phyloP scores from a whole-genome alignment of 371 early-diverging fungal species.

The Funneliformis caledonium region DNA sequence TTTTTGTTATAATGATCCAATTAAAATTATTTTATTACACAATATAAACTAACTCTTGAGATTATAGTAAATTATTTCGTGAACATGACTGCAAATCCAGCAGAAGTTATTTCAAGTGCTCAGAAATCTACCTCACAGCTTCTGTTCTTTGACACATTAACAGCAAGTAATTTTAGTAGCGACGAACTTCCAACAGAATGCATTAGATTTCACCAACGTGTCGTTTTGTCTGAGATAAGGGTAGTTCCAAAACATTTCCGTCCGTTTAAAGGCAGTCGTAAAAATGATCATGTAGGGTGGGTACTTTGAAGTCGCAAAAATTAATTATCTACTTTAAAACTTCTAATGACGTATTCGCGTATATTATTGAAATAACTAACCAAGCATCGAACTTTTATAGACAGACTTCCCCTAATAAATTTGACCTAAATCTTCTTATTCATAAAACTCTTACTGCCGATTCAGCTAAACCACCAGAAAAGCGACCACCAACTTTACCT shows the following conservation, averaged over 20 bases:
- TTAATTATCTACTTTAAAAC: neutral
- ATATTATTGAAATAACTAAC: neutral
- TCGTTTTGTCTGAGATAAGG: conserved; percentile 35
- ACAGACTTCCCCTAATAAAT: conserved; percentile 35
- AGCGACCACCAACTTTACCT: conserved; percentile 25
- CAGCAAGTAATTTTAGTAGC: neutral
- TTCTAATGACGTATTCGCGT: neutral
- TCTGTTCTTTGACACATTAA: conserved; percentile 35
- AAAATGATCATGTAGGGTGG: conserved; percentile 31
- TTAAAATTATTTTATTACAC: neutral
- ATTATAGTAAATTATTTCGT: neutral
- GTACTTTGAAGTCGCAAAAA: neutral
- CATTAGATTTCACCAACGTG: conserved; percentile 37
- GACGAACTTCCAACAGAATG: conserved; percentile 31
- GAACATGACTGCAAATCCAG: neutral
- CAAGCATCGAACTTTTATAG: neutral
- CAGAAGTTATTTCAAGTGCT: neutral
- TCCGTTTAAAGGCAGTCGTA: conserved; percentile 28
- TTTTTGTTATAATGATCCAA: neutral
- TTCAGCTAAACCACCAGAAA: conserved; percentile 24
- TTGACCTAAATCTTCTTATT: conserved; percentile 36
- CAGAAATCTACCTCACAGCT: conserved; percentile 20
- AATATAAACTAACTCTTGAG: neutral
- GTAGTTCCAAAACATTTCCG: conserved; percentile 34
- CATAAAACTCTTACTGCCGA: conserved; percentile 38